Base-by-base conservation (phyloP, 108 stramenopile species). In the Fragilaria crotonensis region DNA sequence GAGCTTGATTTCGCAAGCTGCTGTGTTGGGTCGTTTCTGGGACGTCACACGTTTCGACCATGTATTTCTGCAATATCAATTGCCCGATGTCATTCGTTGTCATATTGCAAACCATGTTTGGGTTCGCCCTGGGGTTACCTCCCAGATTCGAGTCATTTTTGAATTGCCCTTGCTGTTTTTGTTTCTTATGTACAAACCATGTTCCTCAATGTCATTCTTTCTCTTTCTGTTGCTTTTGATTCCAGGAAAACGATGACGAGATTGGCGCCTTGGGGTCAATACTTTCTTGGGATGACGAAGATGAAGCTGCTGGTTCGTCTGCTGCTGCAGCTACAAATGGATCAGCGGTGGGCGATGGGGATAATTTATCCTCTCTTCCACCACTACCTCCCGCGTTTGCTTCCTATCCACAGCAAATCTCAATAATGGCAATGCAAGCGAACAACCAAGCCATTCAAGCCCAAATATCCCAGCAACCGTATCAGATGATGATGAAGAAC, bases 271-370 rank as follows among this genome's bases (percentile, higher is more conserved):
- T 81, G 31, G 77, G 75, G 4, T 75, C 74, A 21, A 74, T 82
- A 52, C 67, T 82, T 25, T 73, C 76, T 5, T 78, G 76, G 81
- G 81, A 82, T 33, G 81, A 82, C 30, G 70, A 81, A 26, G 80
- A 81, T 30, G 76, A 81, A 48, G 69, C 61, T 32, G 66, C 25
- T 18, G 25, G 29, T 19, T 51, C 50, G 1, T 51, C 29, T 51
- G 33, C 60, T 18, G 53, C 17, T 26, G 25, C 20, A 3, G 52
- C 54, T 21, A 28, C 14, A 14, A 41, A 41, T 25, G 53, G 26
- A 54, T 22, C 26, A 25, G 5, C 53, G 11, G 26, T 11, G 36
- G 36, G 29, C 7, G 14, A 54, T 5, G 14, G n/a, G 32, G 20
- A 56, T 56, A 19, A 5, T 22, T 36, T 21, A 36, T 11, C n/a